Percentiles rank a stretch among this genome's conserved stretches.
Conservation (phyloP, 495 filamentous ascomycete species). For the Xylaria palmicola region DNA sequence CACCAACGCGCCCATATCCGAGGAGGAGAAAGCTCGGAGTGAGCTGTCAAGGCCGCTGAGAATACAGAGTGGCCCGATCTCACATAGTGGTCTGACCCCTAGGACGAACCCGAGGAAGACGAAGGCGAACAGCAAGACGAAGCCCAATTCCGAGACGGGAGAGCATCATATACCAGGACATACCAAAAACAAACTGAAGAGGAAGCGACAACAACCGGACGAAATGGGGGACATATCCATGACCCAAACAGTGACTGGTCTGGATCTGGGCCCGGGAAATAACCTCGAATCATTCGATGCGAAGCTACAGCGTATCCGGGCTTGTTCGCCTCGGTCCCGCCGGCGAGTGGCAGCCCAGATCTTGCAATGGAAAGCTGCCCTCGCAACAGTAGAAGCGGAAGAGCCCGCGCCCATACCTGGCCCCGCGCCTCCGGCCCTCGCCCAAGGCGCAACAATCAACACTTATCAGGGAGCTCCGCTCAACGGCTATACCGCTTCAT, state of each 20-base stretch:
- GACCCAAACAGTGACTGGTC: background rate
- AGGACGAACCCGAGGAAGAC: constrained; percentile 14
- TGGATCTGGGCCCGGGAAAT: background rate
- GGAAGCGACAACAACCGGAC: no score
- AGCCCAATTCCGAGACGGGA: no score
- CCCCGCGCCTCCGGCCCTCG: background rate
- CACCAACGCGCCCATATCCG: constrained; percentile 21
- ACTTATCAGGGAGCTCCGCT: background rate
- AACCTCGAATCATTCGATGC: constrained; percentile 17
- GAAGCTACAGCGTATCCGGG: constrained; percentile 24
- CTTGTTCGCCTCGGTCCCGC: constrained; percentile 23
- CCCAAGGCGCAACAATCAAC: background rate
- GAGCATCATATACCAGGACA: no score
- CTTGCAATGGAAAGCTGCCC: constrained; percentile 27
- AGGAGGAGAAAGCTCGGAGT: constrained; percentile 18
- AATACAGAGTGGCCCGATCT: no score
- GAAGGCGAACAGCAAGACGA: background rate
- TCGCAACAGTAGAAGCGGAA: constrained; percentile 27
- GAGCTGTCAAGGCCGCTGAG: constrained; percentile 19
- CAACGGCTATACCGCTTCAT: background rate
- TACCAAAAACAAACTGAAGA: no score
- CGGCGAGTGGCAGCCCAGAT: constrained; percentile 23
- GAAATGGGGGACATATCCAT: background rate
- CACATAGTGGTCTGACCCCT: constrained; percentile 4
- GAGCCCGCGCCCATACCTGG: background rate